Conservation (phyloP, 495 filamentous ascomycete genomes). For the Xylaria castorea region DNA sequence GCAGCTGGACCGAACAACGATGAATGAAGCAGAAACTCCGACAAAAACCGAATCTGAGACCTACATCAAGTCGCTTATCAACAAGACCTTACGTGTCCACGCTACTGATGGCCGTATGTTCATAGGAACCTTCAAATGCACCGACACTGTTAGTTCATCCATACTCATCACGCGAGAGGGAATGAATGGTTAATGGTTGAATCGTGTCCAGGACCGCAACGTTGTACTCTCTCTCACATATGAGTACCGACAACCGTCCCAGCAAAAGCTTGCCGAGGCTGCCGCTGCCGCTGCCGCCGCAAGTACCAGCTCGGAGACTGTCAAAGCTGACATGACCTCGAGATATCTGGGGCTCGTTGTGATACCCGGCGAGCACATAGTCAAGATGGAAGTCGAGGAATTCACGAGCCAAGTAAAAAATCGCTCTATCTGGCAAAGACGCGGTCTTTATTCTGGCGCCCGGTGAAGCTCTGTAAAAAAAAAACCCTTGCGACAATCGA, state of each 20-base stretch:
- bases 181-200: conserved; percentile 4
- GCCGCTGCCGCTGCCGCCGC: conserved; percentile 47
- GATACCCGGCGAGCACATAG: conserved; percentile 84
- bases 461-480: conserved; percentile 12
- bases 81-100: conserved; percentile 76
- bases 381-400: conserved; percentile 88
- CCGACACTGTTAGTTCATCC: conserved; percentile 73
- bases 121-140: conserved; percentile 89
- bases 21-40: conserved; percentile 24
- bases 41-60: conserved; percentile 45
- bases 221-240: conserved; percentile 83
- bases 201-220: conserved; percentile 61
- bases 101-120: conserved; percentile 89
- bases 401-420: conserved; percentile 55
- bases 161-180: background rate
- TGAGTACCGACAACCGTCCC: conserved; percentile 81
- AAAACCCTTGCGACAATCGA: background rate
- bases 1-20: conserved; percentile 18
- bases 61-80: conserved; percentile 62
- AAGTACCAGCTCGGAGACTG: conserved; percentile 39
- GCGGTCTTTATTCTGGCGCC: conserved; percentile 25
- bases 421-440: conserved; percentile 33
- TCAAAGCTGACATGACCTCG: conserved; percentile 76
- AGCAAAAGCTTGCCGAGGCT: conserved; percentile 56
- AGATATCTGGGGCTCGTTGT: conserved; percentile 90